These are phyloP conservation scores for Naegleria fowleri DNA, from an alignment of 208 protist species.

Conservation along the genomic window DNA sequence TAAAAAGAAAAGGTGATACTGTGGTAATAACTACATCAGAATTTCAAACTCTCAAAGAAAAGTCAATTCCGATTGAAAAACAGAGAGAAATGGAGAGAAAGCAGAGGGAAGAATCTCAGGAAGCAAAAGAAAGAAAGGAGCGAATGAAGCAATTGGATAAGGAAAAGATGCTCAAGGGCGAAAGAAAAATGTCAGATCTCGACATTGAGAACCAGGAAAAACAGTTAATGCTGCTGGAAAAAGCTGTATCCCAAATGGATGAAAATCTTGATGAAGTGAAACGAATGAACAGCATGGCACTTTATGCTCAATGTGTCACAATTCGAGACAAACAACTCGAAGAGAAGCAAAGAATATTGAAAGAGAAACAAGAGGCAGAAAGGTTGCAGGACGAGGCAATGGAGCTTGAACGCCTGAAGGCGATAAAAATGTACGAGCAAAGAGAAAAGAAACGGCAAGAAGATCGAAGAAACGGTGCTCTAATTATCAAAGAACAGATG, in stretches of 20 bases:
- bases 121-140: not conserved
- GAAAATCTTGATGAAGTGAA: conserved; percentile 81
- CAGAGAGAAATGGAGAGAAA: not conserved
- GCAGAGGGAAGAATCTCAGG: not conserved
- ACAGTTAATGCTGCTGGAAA: conserved; percentile 60
- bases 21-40: not conserved
- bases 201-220: not conserved
- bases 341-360: conserved; percentile 61
- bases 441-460: conserved; percentile 69
- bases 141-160: not conserved
- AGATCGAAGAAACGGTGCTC: conserved; percentile 66
- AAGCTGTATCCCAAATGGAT: conserved; percentile 64
- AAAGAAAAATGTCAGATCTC: conserved; percentile 8
- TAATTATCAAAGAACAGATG: conserved; percentile 77
- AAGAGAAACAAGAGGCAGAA: conserved; percentile 63
- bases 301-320: conserved; percentile 79
- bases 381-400: conserved; percentile 67
- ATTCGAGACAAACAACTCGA: conserved; percentile 73
- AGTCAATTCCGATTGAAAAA: not conserved
- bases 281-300: conserved; percentile 77
- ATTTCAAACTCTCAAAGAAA: not conserved
- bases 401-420: conserved; percentile 67
- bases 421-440: conserved; percentile 76
- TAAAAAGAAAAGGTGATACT: not conserved
- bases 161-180: not conserved